phyloP scores from a whole-genome alignment of 208 protist species.

The Trypanosoma avium region DNA sequence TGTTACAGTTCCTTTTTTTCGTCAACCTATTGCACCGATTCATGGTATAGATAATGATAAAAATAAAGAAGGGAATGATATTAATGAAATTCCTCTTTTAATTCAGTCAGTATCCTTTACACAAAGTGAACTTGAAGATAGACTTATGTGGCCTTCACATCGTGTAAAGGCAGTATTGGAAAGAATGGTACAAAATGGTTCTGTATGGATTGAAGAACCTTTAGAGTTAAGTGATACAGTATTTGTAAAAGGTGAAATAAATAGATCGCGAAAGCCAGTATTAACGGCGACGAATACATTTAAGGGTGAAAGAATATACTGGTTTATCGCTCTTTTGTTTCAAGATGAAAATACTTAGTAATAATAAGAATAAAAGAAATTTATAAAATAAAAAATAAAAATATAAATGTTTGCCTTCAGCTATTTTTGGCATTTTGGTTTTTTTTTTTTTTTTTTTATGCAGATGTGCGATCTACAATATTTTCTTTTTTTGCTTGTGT shows the following conservation, averaged over 20 bases:
- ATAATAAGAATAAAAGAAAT: neutral
- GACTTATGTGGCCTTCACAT: slow-evolving; percentile 65
- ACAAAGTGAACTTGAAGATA: slow-evolving; percentile 36
- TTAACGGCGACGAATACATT: neutral
- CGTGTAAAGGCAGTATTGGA: slow-evolving; percentile 55
- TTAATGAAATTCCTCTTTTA: slow-evolving; percentile 27
- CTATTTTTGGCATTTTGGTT: neutral
- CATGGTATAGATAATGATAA: neutral
- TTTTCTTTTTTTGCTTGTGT: too few relatives aligned
- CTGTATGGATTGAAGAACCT: slow-evolving; percentile 74
- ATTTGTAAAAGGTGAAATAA: neutral
- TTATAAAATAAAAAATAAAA: neutral
- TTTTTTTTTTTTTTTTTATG: neutral
- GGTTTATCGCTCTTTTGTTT: slow-evolving; percentile 23
- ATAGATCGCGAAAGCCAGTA: neutral
- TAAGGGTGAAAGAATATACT: slow-evolving; percentile 23
- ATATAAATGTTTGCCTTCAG: too few relatives aligned
- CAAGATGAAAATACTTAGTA: neutral
- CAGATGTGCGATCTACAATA: too few relatives aligned
- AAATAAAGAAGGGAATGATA: neutral
- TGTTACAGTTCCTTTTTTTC: neutral
- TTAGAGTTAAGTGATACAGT: neutral
- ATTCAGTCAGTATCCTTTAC: slow-evolving; percentile 59
- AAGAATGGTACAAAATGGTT: slow-evolving; percentile 75
- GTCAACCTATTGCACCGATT: neutral